Base-by-base conservation (phyloP, 2,329 filamentous ascomycete genomes). In the Calonectria honghensis region DNA sequence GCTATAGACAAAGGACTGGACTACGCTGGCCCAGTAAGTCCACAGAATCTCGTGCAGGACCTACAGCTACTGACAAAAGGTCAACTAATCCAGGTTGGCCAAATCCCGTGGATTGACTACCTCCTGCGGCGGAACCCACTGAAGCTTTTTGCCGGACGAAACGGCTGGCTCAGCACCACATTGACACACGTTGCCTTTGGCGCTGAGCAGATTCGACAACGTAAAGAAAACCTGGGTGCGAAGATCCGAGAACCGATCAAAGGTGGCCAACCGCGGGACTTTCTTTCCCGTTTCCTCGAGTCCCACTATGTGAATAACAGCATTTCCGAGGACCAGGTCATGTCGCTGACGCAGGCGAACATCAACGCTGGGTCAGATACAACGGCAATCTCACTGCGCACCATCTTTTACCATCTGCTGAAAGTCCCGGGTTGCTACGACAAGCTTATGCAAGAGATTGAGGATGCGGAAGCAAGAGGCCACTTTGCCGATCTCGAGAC, bases 331-430 rank as follows among this genome's bases (percentile, higher is more conserved):
- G 50, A 52, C 13, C 50, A 52, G 24, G 50, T 52, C 24, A 52
- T 52, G 50, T 52, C 50, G 24, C 27, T 52, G 24, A 52, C 50
- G 11, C 50, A 52, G 24, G 50, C 50, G 13, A 52, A 52, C 24
- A 52, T 52, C 11, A 52, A 52, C 50, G 50, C 50, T 52, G 50
- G 50, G 24, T 52, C 50, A 52, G 50, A 52, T 24, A 52, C 50
- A 18, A 52, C 50, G 27, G 50, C 27, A 52, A 52, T 52, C 50
- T 52, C 50, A 52, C 50, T 52, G 13, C 50, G 50, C 2, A 27
- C 24, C 11, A 52, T 52, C 50, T 52, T 52, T 18, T 52, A 52
- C 16, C 24, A 52, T 9, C 16, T 52, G 24, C 24, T 52, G 13
- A 52, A 52, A 18, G 29, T 27, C 6, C 50, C 50, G 27, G 50